Conservation (phyloP, 2,329 filamentous ascomycete genomes). For the Paracorniculantispora psalliotae region DNA sequence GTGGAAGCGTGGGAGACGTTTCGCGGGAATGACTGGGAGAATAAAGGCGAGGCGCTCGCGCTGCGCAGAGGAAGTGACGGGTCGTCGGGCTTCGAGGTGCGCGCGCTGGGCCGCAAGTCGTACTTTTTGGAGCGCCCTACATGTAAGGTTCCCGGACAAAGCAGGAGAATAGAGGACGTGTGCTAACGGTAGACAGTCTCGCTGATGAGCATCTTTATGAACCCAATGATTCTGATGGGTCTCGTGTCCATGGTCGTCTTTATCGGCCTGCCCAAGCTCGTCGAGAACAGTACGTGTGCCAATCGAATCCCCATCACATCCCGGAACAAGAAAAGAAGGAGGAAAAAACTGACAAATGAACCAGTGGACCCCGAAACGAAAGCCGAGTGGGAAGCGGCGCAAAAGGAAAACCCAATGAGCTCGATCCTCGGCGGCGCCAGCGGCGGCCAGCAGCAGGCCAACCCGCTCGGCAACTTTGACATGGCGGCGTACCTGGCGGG, state of each 20-base stretch:
- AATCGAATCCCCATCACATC: no score
- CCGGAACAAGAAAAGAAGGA: background rate
- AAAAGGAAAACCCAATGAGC: constrained; percentile 67
- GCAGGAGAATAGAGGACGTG: constrained; percentile 1
- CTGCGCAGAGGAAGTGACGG: constrained; percentile 34
- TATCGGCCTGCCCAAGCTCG: constrained; percentile 87
- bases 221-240: constrained; percentile 93
- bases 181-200: constrained; percentile 51
- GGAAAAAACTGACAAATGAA: background rate
- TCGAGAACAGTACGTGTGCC: constrained; percentile 95
- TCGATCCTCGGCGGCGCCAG: constrained; percentile 43
- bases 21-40: constrained; percentile 83
- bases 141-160: constrained; percentile 52
- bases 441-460: constrained; percentile 28
- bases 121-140: constrained; percentile 72
- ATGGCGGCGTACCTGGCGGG: constrained; percentile 61
- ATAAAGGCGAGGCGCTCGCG: constrained; percentile 63
- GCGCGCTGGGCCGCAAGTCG: constrained; percentile 58
- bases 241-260: constrained; percentile 77
- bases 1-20: constrained; percentile 78
- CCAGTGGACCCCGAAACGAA: constrained; percentile 97
- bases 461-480: constrained; percentile 52
- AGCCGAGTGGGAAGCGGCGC: constrained; percentile 87
- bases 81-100: constrained; percentile 52
- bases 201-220: constrained; percentile 78